Percentiles rank a stretch among this genome's conserved stretches.
phyloP scores from a whole-genome alignment of 2,329 filamentous ascomycete species.

The Penicillium sp. region DNA sequence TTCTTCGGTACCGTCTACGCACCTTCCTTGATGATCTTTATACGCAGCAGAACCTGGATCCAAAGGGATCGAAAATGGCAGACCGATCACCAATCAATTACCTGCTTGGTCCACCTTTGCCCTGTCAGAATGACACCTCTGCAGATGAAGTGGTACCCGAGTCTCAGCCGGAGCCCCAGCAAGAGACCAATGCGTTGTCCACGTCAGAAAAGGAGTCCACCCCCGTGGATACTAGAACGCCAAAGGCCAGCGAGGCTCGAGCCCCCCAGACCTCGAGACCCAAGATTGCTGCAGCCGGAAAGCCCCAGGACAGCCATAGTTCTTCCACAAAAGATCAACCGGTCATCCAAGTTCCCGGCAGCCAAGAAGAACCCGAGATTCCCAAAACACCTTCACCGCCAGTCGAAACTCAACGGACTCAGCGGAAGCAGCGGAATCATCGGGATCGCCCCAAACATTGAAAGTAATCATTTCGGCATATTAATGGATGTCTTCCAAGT shows the following conservation, averaged over 20 bases:
- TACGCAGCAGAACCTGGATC: conserved; percentile 52
- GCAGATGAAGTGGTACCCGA: conserved; percentile 4
- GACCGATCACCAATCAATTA: conserved; percentile 34
- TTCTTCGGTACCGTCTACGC: conserved; percentile 68
- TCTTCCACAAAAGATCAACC: conserved; percentile 9
- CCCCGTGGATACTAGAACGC: neutral
- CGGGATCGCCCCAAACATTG: conserved; percentile 1
- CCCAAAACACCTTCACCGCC: conserved; percentile 26
- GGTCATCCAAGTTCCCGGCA: conserved; percentile 32
- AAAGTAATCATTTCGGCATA: neutral
- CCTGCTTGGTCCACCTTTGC: conserved; percentile 27
- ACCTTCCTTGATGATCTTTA: conserved; percentile 66
- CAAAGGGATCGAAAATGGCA: conserved; percentile 32
- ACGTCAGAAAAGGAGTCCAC: neutral
- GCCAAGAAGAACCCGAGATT: conserved; percentile 26
- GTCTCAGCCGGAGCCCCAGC: neutral
- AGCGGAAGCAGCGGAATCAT: conserved; percentile 1
- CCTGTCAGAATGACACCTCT: neutral
- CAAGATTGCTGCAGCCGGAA: neutral
- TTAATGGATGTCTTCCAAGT: neutral
- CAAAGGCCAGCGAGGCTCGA: neutral
- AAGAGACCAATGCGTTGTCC: neutral
- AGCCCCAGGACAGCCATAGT: neutral
- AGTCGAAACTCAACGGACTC: neutral
- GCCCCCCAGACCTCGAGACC: neutral